phyloP scores from a whole-genome alignment of 306 rosid species.

The Oemleria cerasiformis region DNA sequence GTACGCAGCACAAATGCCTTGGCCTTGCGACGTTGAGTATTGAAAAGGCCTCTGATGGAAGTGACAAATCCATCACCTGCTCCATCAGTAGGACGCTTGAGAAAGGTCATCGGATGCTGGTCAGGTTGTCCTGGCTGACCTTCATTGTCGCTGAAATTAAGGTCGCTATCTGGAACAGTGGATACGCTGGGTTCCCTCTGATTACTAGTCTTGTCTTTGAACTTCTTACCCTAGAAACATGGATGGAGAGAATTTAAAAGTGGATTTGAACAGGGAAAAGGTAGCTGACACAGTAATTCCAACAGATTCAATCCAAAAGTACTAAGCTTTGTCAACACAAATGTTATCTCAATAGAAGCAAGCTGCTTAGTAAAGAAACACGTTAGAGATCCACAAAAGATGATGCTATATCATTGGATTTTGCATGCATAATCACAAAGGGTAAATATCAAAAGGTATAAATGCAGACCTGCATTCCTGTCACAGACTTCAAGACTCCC shows the following conservation, averaged over 20 bases:
- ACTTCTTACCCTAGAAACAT: conserved; percentile 79
- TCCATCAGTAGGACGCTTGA: conserved; percentile 88
- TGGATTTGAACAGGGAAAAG: conserved; percentile 10
- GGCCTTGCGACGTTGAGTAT: conserved; percentile 90
- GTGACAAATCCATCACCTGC: conserved; percentile 99
- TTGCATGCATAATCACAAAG: not conserved
- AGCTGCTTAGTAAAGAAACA: not conserved
- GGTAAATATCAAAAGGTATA: not conserved
- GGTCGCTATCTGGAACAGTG: conserved; percentile 77
- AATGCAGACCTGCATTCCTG: conserved; percentile 91
- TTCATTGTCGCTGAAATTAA: conserved; percentile 88
- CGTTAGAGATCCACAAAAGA: not conserved
- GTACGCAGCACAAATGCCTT: conserved; percentile 89
- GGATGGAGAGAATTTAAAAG: conserved; percentile 10
- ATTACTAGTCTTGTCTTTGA: conserved; percentile 80
- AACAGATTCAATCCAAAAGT: not conserved
- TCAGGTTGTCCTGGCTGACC: conserved; percentile 69
- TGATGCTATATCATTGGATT: not conserved
- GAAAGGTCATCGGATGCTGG: conserved; percentile 71
- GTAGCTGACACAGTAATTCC: conserved; percentile 3
- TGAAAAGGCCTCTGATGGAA: conserved; percentile 86
- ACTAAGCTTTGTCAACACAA: not conserved
- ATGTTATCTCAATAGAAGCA: not conserved
- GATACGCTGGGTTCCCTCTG: conserved; percentile 52
- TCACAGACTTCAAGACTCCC: conserved; percentile 99